Percentiles rank a stretch among this genome's conserved stretches.
phyloP scores from a whole-genome alignment of 2,329 filamentous ascomycete species.

The Gyromitra esculenta region DNA sequence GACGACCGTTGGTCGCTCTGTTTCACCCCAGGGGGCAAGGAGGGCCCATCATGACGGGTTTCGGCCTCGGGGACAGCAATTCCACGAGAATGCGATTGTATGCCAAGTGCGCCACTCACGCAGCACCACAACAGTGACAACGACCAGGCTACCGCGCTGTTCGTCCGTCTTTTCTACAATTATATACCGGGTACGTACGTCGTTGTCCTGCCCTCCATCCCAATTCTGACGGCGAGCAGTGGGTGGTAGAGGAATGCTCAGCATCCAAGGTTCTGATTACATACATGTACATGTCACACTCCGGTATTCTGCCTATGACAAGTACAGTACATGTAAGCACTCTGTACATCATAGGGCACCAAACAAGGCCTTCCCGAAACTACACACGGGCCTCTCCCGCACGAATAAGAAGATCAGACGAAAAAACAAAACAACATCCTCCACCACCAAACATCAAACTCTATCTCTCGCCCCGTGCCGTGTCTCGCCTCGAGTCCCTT shows the following conservation, averaged over 20 bases:
- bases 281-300: neutral
- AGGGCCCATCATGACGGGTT: conserved; percentile 4
- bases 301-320: neutral
- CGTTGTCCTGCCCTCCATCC: conserved; percentile 20
- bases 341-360: conserved; percentile 1
- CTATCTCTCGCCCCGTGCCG: conserved; percentile 24
- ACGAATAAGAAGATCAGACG: conserved; percentile 48
- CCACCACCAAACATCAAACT: conserved; percentile 13
- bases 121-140: conserved; percentile 45
- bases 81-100: conserved; percentile 40
- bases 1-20: conserved; percentile 26
- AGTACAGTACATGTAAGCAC: conserved; percentile 14
- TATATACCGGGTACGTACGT: conserved; percentile 19
- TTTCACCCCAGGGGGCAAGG: conserved; percentile 22
- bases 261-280: neutral
- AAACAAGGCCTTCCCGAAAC: conserved; percentile 9
- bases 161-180: conserved; percentile 25
- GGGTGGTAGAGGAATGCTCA: neutral
- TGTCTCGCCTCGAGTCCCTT: conserved; percentile 7
- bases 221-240: conserved; percentile 23
- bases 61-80: conserved; percentile 22
- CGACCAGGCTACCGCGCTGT: conserved; percentile 35
- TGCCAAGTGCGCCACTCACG: conserved; percentile 41
- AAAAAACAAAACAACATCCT: conserved; percentile 17
- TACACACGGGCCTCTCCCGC: conserved; percentile 2